phyloP scores from a whole-genome alignment of 1,284 basidiomycete species.

The Grifola frondosa region DNA sequence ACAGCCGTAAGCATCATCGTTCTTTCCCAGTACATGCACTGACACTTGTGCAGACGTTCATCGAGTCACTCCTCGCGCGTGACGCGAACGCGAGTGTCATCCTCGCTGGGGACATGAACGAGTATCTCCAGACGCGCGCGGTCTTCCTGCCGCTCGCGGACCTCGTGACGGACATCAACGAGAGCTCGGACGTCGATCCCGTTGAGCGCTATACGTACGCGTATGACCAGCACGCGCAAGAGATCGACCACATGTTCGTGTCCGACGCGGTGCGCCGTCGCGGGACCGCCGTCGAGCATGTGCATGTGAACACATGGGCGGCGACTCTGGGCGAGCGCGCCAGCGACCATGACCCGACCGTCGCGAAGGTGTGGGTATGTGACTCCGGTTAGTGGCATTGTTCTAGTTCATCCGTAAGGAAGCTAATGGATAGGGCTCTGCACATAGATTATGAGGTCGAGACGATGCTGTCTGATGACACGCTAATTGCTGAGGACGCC shows the following conservation, averaged over 20 bases:
- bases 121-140: constrained; percentile 52
- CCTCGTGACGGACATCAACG: constrained; percentile 52
- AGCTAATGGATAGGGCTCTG: neutral
- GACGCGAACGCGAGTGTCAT: constrained; percentile 52
- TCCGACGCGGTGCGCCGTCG: constrained; percentile 45
- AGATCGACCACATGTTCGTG: constrained; percentile 60
- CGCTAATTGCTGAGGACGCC: no score
- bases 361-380: constrained; percentile 51
- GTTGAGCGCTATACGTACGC: constrained; percentile 62
- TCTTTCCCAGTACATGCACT: neutral
- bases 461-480: no score
- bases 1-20: constrained; percentile 39
- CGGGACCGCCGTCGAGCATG: constrained; percentile 41
- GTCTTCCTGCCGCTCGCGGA: constrained; percentile 47
- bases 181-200: constrained; percentile 43
- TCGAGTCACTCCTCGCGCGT: constrained; percentile 42
- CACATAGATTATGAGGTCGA: neutral
- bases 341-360: constrained; percentile 63
- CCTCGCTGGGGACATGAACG: constrained; percentile 65
- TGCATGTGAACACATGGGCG: constrained; percentile 62
- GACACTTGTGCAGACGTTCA: constrained; percentile 44
- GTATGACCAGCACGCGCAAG: constrained; percentile 58
- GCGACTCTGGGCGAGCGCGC: constrained; percentile 39
- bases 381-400: no score
- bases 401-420: neutral